Base-by-base conservation (phyloP, 495 filamentous ascomycete genomes). In the Chaetomium fimeti region DNA sequence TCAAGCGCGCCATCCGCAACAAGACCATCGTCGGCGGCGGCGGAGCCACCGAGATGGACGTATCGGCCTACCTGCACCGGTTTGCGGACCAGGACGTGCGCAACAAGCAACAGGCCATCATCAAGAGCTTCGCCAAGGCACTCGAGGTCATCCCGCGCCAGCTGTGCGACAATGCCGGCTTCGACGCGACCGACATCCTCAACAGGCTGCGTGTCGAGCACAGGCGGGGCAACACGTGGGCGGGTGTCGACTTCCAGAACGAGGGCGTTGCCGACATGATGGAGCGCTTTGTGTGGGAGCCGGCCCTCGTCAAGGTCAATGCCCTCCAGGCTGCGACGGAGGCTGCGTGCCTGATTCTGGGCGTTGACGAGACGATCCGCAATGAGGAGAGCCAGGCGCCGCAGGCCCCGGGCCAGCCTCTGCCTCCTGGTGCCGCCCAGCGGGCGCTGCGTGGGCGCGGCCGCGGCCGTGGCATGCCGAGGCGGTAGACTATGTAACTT, bases 41-140 rank as follows among this genome's bases (percentile, higher is more conserved):
- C 67, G 94, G 94, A 71, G 93, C 94, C 16, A 87, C 84, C 73
- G 94, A 98, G 83, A 97, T 98, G 93, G 94, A 97, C 78, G 76
- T 98, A 55, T 96, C 92, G 7, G 88, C 91, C 55, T 92, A 96
- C 77, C 85, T 98, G 66, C 92, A 96, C 80, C 83, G 87, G 63
- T 96, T 88, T 69, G 94, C 95, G 63, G 93, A 97, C 76, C 88
- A 88, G 74, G 91, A 94, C 74, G 86, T 98, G 36, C 88, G 90
- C 13, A 86, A 94, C 80, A 97, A 97, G 82, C 93, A 97, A 77
- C 94, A 98, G 78, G 85, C 90, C 20, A 91, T 98, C 69, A 95
- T 98, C 81, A 97, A 97, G 82, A 89, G 91, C 32, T 97, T 97
- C 71, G 94, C 94, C 69, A 96, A 96, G 82, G 94, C 94, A 9